phyloP scores from a whole-genome alignment of 2,329 filamentous ascomycete genomes.

The Sporothrix humicola region DNA sequence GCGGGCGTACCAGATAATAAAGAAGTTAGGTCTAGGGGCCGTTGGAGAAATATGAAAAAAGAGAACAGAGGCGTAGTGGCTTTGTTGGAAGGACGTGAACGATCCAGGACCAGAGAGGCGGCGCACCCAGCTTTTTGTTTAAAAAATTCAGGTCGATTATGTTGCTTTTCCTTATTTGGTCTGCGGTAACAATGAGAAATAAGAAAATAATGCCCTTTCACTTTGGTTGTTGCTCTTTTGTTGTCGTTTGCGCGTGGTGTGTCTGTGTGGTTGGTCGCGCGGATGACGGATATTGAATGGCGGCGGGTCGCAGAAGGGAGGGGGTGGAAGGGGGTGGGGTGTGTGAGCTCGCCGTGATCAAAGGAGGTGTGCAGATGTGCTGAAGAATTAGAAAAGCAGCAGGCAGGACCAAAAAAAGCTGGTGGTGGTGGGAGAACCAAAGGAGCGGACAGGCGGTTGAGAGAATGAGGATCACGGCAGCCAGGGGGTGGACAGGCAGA shows the following conservation, averaged over 20 bases:
- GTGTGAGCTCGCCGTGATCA: conserved; percentile 10
- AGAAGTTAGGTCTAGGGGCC: not conserved
- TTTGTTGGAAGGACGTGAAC: conserved; percentile 7
- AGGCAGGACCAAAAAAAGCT: conserved; percentile 5
- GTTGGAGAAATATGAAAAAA: not conserved
- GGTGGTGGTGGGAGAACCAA: conserved; percentile 6
- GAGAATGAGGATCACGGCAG: conserved; percentile 27
- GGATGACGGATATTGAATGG: conserved; percentile 30
- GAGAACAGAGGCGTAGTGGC: not conserved
- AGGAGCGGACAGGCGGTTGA: conserved; percentile 27
- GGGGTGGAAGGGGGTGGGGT: conserved; percentile 13
- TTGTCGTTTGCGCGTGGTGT: conserved; percentile 6
- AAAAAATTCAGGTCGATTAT: conserved; percentile 12
- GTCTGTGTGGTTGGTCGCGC: conserved; percentile 31
- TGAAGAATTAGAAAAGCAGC: conserved; percentile 7
- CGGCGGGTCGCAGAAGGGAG: conserved; percentile 27
- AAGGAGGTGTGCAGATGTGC: conserved; percentile 9
- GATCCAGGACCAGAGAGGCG: conserved; percentile 31
- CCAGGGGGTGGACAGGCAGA: conserved; percentile 13
- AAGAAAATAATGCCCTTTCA: not conserved
- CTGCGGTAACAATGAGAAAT: not conserved
- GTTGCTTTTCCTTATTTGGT: not conserved
- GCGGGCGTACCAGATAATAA: not conserved
- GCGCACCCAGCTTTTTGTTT: conserved; percentile 30
- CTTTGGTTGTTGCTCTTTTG: conserved; percentile 2